Conservation (phyloP, 2,329 filamentous ascomycete species). For the Eutypella sp. region DNA sequence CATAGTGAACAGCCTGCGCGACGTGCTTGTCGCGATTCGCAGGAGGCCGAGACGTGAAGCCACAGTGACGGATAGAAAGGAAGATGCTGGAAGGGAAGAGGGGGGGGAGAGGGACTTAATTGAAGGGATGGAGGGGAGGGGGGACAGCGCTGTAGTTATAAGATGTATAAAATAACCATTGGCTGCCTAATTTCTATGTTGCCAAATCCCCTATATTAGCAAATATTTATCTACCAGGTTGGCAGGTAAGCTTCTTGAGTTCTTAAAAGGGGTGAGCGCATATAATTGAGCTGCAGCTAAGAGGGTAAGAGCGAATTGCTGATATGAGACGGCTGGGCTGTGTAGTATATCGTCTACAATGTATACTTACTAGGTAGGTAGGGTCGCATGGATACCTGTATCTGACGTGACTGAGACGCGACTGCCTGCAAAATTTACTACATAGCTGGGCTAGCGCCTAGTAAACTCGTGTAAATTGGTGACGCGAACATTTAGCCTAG, state of each 20-base stretch:
- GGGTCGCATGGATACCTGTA: not conserved
- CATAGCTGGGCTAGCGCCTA: too few species aligned
- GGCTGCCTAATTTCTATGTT: too few species aligned
- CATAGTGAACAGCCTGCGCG: conserved; percentile 22
- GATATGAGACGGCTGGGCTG: not conserved
- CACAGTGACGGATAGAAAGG: conserved; percentile 13
- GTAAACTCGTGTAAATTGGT: conserved; percentile 1
- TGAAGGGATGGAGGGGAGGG: too few species aligned
- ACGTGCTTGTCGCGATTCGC: conserved; percentile 19
- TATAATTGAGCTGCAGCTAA: too few species aligned
- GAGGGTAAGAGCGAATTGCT: too few species aligned
- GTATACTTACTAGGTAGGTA: not conserved
- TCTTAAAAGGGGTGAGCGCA: too few species aligned
- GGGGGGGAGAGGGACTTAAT: conserved; percentile 2
- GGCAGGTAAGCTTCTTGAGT: too few species aligned
- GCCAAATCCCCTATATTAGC: too few species aligned
- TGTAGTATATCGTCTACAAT: not conserved
- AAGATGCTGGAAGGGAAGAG: not conserved
- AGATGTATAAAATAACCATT: too few species aligned
- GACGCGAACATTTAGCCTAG: not conserved
- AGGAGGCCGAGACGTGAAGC: conserved; percentile 19
- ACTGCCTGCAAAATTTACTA: too few species aligned
- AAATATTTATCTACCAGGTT: too few species aligned
- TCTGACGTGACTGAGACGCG: conserved; percentile 1
- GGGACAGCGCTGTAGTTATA: too few species aligned